Evolutionary conservation across 306 rosid species (phyloP), one percentile per base, ranked within the genome.

Genomic region (Rubus idaeus): DNA sequence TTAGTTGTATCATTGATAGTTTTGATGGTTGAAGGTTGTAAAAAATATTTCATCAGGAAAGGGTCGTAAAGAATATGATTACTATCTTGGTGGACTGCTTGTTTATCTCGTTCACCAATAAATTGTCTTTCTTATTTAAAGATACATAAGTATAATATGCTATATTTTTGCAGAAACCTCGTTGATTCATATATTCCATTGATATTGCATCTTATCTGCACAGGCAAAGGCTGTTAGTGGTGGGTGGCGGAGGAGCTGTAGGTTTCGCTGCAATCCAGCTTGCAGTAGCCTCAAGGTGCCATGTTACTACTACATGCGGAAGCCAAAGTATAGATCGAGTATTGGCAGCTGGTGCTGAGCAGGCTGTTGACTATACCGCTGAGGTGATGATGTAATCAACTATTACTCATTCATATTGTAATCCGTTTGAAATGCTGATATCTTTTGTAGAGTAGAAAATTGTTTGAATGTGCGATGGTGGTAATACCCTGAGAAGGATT

Each of bases 191-290:
- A 6, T 12, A 63, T 63, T 11, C 80, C 65, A 61, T 78, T 72
- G 51, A 71, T 44, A 71, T 47, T 78, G 50, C 46, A 68, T 85
- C 82, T 62, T 77, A 74, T 80, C 75, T 81, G 60, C 78, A 77
- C 85, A 92, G 97, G 78, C 96, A 95, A 89, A 87, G 93, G 82
- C 57, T 95, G 70, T 83, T 95, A 86, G 89, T 95, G 67, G 88
- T 92, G 74, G 99, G 97, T 30, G 99, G 99, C 60, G 96, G 99
- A 82, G 99, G 99, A 83, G 99, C 99, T 53, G 97, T 95, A 58
- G 99, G 99, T 41, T 87, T 87, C 79, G 16, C 91, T 65, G 97
- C 96, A 67, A 84, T 90, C 83, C 99, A 95, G 89, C 84, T 95
- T 80, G 88, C 97, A 62, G 90, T 91, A 50, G 99, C 91, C 26